A percentile compares a stretch with the other conserved stretches of the same genome.
phyloP scores from a whole-genome alignment of 345 rosid species.

The Dipteronia sinensis region DNA sequence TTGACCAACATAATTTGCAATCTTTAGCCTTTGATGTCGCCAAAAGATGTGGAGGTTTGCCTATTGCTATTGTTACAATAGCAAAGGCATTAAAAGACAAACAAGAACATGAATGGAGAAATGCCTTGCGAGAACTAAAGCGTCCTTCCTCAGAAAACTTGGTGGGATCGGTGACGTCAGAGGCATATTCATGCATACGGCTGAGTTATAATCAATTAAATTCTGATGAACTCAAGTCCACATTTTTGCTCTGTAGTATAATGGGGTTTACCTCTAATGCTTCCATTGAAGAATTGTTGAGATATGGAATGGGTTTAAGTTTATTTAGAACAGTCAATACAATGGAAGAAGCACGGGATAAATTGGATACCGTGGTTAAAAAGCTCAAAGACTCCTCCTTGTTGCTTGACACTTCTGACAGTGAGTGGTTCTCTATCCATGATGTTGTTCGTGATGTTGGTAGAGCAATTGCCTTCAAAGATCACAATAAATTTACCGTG shows the following conservation, averaged over 20 bases:
- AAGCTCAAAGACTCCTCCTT: constrained; percentile 30
- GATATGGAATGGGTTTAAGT: constrained; percentile 24
- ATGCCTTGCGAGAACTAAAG: constrained; percentile 14
- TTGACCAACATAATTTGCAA: neutral
- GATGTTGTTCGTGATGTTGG: constrained; percentile 36
- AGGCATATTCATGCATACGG: constrained; percentile 14
- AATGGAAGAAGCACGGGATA: constrained; percentile 15
- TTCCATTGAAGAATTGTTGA: constrained; percentile 15
- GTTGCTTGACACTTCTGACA: neutral
- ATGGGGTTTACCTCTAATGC: neutral
- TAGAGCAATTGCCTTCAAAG: constrained; percentile 4
- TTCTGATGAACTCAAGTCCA: constrained; percentile 24
- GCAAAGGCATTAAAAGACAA: constrained; percentile 24
- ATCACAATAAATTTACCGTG: neutral
- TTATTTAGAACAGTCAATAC: neutral
- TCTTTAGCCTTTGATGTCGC: constrained; percentile 17
- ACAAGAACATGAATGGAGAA: constrained; percentile 17
- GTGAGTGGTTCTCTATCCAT: neutral
- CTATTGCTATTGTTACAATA: constrained; percentile 19
- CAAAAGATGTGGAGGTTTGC: constrained; percentile 34
- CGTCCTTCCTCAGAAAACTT: neutral
- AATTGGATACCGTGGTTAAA: constrained; percentile 8
- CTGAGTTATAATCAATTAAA: constrained; percentile 26
- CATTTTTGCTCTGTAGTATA: constrained; percentile 32
- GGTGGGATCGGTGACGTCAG: neutral